Evolutionary conservation across 1,139 yeast species (phyloP).

Genomic region (Scheffersomyces insectosa): DNA sequence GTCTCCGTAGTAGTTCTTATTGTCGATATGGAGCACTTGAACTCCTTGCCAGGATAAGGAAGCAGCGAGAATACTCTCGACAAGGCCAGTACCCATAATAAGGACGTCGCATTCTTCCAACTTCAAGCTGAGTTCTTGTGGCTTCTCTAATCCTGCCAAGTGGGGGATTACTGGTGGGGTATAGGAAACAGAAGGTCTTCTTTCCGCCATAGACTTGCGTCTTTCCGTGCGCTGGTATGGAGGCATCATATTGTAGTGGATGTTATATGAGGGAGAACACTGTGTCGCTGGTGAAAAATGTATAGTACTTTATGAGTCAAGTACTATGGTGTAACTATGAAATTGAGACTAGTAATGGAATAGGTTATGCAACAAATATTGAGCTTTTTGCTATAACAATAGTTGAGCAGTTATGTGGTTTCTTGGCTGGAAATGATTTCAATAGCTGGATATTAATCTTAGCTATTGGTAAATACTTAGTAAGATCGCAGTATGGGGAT

Average conservation of each 20-base stretch:
- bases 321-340: too few species aligned
- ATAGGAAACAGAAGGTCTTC: conserved; percentile 60
- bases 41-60: conserved; percentile 97
- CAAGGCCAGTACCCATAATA: conserved; percentile 88
- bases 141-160: conserved; percentile 73
- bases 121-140: conserved; percentile 46
- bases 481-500: too few species aligned
- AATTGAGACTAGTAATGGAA: too few species aligned
- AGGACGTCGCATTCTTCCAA: conserved; percentile 82
- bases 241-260: conserved; percentile 6
- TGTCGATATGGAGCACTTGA: conserved; percentile 83
- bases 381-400: too few species aligned
- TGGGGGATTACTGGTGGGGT: conserved; percentile 71
- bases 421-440: too few species aligned
- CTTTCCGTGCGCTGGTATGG: conserved; percentile 36
- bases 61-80: conserved; percentile 87
- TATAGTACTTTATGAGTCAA: too few species aligned
- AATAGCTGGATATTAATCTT: too few species aligned
- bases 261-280: not conserved
- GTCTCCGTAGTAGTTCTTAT: conserved; percentile 85
- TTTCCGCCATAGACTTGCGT: conserved; percentile 73
- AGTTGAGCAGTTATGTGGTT: too few species aligned
- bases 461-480: too few species aligned
- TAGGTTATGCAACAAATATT: too few species aligned
- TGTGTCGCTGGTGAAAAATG: too few species aligned